These are phyloP conservation scores for Tetracladium marchalianum DNA, from an alignment of 495 filamentous ascomycete genomes.

Conservation along the genomic window DNA sequence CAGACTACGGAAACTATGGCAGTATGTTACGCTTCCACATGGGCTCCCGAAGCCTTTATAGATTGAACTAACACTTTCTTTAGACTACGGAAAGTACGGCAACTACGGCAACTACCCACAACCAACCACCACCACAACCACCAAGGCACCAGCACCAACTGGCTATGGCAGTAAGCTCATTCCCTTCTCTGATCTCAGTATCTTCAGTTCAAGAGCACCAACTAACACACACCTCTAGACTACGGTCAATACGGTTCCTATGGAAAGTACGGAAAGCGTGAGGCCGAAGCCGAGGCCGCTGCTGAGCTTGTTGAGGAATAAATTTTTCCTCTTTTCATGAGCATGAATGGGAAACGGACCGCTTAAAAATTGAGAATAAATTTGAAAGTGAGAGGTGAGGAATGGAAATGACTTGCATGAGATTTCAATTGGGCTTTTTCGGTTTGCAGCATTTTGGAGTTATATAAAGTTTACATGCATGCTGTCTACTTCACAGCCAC, in stretches of 20 bases:
- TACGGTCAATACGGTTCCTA: background rate
- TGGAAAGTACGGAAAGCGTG: background rate
- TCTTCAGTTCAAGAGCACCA: background rate
- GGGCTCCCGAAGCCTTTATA: too few species aligned
- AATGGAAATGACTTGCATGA: too few species aligned
- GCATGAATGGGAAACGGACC: too few species aligned
- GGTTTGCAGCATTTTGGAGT: too few species aligned
- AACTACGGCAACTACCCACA: conserved; percentile 2
- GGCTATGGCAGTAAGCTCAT: background rate
- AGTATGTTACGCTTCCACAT: background rate
- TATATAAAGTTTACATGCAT: too few species aligned
- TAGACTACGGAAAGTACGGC: conserved; percentile 4
- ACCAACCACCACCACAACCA: background rate
- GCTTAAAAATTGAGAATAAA: too few species aligned
- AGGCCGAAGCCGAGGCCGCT: background rate
- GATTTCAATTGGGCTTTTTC: too few species aligned
- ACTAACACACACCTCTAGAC: too few species aligned
- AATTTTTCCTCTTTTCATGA: too few species aligned
- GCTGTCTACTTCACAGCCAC: too few species aligned
- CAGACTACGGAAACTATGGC: conserved; percentile 9
- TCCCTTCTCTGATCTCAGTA: too few species aligned
- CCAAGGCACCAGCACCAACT: background rate
- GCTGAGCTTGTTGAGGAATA: background rate
- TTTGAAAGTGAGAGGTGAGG: too few species aligned
- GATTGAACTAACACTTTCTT: background rate